Percentiles rank a stretch among this genome's conserved stretches.
These are phyloP conservation scores for Cladorrhinum sp. DNA, from an alignment of 2,329 filamentous ascomycete genomes.

Conservation along the genomic window DNA sequence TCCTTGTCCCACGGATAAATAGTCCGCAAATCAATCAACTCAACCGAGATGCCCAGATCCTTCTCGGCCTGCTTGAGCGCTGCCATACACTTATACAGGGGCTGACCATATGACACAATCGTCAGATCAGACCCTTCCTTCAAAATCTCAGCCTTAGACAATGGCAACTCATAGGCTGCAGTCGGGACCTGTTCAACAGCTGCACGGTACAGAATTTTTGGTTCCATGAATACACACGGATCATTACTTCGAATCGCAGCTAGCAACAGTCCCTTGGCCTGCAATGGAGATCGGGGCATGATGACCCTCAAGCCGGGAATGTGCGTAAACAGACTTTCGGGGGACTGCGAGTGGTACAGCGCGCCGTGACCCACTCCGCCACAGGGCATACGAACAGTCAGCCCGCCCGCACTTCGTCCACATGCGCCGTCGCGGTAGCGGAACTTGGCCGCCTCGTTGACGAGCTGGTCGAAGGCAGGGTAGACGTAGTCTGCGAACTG, in stretches of 20 bases:
- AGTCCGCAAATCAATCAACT: conserved; percentile 84
- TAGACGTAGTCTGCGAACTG: conserved; percentile 95
- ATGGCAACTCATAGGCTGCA: conserved; percentile 74
- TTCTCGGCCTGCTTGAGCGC: conserved; percentile 74
- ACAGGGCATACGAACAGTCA: conserved; percentile 87
- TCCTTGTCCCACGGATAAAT: conserved; percentile 89
- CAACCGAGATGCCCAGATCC: conserved; percentile 72
- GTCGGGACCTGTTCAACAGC: conserved; percentile 88
- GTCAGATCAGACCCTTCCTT: conserved; percentile 79
- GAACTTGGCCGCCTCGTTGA: conserved; percentile 89
- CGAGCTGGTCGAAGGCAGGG: conserved; percentile 89
- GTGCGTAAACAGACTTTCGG: conserved; percentile 84
- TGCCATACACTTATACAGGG: conserved; percentile 76
- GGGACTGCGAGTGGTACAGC: conserved; percentile 84
- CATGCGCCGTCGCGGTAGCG: conserved; percentile 67
- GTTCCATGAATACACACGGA: conserved; percentile 90
- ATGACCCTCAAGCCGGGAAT: conserved; percentile 82
- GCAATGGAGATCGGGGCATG: conserved; percentile 78
- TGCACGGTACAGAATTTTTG: conserved; percentile 87
- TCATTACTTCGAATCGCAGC: conserved; percentile 76
- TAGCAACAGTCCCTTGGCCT: conserved; percentile 84
- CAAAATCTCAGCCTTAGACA: conserved; percentile 81
- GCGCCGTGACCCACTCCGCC: conserved; percentile 88
- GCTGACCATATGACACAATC: conserved; percentile 84
- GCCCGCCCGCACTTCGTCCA: conserved; percentile 64